phyloP scores from a whole-genome alignment of 2,329 filamentous ascomycete genomes.

The Fusarium gaditjirri region DNA sequence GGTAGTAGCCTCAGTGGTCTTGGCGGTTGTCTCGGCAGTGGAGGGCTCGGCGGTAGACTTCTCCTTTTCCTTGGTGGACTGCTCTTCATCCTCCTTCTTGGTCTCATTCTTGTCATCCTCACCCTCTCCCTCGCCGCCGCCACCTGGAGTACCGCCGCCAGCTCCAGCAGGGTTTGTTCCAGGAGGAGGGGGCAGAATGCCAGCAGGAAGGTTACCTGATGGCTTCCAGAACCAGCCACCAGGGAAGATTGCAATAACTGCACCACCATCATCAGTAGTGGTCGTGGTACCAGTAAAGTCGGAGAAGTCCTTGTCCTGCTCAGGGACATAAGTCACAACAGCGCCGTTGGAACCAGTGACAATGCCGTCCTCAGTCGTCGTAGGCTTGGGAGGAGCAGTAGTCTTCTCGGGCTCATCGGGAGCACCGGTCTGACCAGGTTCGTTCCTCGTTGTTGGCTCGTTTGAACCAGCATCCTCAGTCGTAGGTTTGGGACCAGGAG shows the following conservation, averaged over 20 bases:
- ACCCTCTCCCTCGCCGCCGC: neutral
- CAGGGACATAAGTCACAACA: slow-evolving; percentile 6
- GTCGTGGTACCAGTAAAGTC: slow-evolving; percentile 15
- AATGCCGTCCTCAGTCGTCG: slow-evolving; percentile 1
- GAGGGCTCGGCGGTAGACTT: neutral
- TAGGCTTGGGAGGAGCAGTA: neutral
- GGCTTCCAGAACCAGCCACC: slow-evolving; percentile 22
- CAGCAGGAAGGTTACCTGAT: neutral
- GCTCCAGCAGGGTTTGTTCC: neutral
- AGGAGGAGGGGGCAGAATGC: neutral
- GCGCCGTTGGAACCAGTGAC: slow-evolving; percentile 9
- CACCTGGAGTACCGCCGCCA: neutral
- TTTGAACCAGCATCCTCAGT: neutral
- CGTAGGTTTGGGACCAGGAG: neutral
- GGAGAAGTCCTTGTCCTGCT: slow-evolving; percentile 10
- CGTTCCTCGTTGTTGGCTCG: neutral
- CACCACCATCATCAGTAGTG: slow-evolving; percentile 11
- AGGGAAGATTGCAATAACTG: slow-evolving; percentile 8
- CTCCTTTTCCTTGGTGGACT: neutral
- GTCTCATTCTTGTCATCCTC: neutral
- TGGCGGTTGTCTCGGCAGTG: neutral
- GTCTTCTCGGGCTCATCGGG: slow-evolving; percentile 6
- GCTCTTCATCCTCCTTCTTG: neutral
- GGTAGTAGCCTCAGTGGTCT: slow-evolving; percentile 9
- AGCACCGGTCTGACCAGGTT: neutral